Conservation (phyloP, 2,329 filamentous ascomycete genomes). For the Ophidiomyces ophidiicola region DNA sequence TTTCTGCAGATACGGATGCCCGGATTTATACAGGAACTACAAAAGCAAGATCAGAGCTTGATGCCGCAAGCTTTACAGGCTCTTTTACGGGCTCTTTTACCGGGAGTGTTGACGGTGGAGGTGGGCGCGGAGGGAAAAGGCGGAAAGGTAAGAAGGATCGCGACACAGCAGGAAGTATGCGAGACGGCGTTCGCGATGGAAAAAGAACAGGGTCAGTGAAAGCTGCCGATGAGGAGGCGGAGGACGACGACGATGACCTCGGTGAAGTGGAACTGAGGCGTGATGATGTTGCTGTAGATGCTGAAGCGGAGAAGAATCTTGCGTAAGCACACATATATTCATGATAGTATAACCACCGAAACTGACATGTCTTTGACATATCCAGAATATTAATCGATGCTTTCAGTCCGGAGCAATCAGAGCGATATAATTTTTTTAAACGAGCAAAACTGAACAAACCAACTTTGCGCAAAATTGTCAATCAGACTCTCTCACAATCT, state of each 20-base stretch:
- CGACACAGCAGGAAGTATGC: conserved; percentile 21
- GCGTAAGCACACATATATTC: conserved; percentile 30
- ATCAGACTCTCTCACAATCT: conserved; percentile 55
- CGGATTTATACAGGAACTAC: conserved; percentile 20
- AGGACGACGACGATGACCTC: conserved; percentile 39
- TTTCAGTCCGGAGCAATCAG: conserved; percentile 37
- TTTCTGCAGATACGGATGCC: conserved; percentile 22
- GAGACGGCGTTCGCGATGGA: conserved; percentile 23
- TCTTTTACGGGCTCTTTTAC: conserved; percentile 34
- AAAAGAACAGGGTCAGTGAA: conserved; percentile 21
- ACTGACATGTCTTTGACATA: background rate
- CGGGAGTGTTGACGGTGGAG: conserved; percentile 28
- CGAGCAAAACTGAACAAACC: conserved; percentile 40
- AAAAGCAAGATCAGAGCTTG: conserved; percentile 16
- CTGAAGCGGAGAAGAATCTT: conserved; percentile 41
- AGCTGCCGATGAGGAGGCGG: conserved; percentile 32
- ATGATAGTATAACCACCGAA: conserved; percentile 5
- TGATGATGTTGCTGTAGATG: conserved; percentile 35
- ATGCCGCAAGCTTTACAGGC: conserved; percentile 32
- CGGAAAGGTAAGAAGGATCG: conserved; percentile 24
- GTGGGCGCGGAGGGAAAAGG: conserved; percentile 25
- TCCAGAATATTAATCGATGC: conserved; percentile 35
- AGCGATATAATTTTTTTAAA: conserved; percentile 40
- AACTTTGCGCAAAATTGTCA: conserved; percentile 46
- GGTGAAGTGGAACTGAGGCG: conserved; percentile 40